Percentiles rank a stretch among this genome's conserved stretches.
Conservation (phyloP, 306 rosid species). For the Rosa multiflora region DNA sequence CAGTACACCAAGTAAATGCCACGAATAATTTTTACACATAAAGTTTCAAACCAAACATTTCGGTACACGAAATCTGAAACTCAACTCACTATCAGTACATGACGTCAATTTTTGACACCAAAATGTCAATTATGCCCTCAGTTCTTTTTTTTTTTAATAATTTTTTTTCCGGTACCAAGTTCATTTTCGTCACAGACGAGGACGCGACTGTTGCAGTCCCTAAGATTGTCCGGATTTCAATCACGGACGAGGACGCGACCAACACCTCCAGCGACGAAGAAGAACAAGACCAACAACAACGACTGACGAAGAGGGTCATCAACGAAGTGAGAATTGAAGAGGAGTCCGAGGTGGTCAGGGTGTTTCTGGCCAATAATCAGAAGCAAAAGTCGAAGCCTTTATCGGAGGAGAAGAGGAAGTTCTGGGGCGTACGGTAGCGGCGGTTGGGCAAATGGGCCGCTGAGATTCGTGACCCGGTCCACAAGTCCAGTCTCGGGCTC, state of each 20-base stretch:
- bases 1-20: too few relatives aligned
- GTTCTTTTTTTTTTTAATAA: too few relatives aligned
- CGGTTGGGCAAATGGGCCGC: slow-evolving; percentile 64
- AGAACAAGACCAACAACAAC: slow-evolving; percentile 14
- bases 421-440: slow-evolving; percentile 48
- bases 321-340: slow-evolving; percentile 43
- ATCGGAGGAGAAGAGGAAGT: slow-evolving; percentile 19
- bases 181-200: too few relatives aligned
- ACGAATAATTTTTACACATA: too few relatives aligned
- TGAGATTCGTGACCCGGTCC: slow-evolving; percentile 51
- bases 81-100: too few relatives aligned
- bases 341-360: background rate
- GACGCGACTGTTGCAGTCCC: background rate
- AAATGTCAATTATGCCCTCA: too few relatives aligned
- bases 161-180: too few relatives aligned
- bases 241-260: slow-evolving; percentile 47
- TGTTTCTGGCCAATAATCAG: background rate
- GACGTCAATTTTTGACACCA: too few relatives aligned
- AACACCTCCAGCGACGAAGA: slow-evolving; percentile 58
- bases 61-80: too few relatives aligned
- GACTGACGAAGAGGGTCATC: slow-evolving; percentile 31
- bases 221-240: slow-evolving; percentile 39
- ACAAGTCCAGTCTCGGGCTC: slow-evolving; percentile 42
- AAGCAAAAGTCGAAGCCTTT: background rate
- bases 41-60: too few relatives aligned